Base-by-base conservation (phyloP, 768 basidiomycete genomes). In the Wakefieldia striispora region DNA sequence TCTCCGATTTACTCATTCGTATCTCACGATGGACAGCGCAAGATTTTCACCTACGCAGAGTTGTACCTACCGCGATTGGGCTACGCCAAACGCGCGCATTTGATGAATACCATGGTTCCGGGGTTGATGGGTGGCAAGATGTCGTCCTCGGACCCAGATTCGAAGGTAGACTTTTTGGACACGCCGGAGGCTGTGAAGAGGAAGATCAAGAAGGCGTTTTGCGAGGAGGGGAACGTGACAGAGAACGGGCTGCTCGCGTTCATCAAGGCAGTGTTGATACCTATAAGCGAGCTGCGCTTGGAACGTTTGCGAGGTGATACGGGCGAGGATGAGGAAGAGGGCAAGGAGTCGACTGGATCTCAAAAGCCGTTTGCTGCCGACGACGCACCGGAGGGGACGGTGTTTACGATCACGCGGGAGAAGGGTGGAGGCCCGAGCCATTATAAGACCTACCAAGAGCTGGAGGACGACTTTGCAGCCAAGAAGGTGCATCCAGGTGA, bases 61-160 rank as follows among this genome's bases (percentile, higher is more conserved):
- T 80, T 88, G 60, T 95, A 94, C 80, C 86, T 99, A 45, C 97
- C 97, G 4, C 79, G 82, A 54, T 79, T 98, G 27, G 97, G 95
- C 31, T 98, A 97, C 74, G 72, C 75, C 45, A 97, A 97, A 70
- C 91, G 95, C 29, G 90, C 95, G 0, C 97, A 99, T 67, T 77
- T 99, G 39, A 99, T 99, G 97, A 99, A 97, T 71, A 75, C 81
- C 29, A 98, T 98, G 95, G 92, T 98, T 0, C 94, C 95, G 26
- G 94, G 95, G 38, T 78, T 97, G 29, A 84, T 85, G 37, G 95
- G 95, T 27, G 91, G 92, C 16, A 99, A 99, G 66, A 98, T 99
- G 97, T 97, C 94, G 14, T 87, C 94, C 1, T 98, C 95, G 1
- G 95, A 98, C 59, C 93, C 93, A 26, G 91, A 97, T 67, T 94